These are phyloP conservation scores for Diaporthe sp. DNA, from an alignment of 2,329 filamentous ascomycete species.

Conservation along the genomic window DNA sequence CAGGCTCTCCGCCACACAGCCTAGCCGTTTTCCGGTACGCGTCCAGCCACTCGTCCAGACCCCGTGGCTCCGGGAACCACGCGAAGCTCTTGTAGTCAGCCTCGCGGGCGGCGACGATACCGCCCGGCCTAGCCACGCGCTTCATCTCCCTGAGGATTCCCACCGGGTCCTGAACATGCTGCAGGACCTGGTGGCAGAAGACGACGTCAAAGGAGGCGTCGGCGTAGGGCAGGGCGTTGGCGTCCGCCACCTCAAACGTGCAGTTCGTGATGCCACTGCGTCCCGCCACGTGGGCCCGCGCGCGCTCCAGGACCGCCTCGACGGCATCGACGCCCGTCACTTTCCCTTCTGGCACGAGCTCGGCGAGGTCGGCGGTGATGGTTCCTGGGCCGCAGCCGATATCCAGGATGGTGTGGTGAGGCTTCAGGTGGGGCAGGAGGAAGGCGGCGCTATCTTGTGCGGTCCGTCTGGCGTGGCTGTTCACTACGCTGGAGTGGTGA, in stretches of 20 bases:
- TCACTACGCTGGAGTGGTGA: constrained; percentile 54
- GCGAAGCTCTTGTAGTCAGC: constrained; percentile 42
- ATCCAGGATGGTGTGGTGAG: constrained; percentile 57
- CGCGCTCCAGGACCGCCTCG: constrained; percentile 49
- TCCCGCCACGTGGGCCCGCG: constrained; percentile 43
- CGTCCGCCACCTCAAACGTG: constrained; percentile 50
- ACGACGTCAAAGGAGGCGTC: constrained; percentile 59
- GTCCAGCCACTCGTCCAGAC: constrained; percentile 32
- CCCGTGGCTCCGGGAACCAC: constrained; percentile 31
- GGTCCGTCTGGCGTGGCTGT: constrained; percentile 57
- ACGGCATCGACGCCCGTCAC: constrained; percentile 57
- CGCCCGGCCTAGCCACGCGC: constrained; percentile 58
- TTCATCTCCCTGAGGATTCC: constrained; percentile 56
- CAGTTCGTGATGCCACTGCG: constrained; percentile 41
- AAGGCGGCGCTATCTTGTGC: constrained; percentile 59
- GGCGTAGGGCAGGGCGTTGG: constrained; percentile 55
- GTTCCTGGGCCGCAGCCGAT: constrained; percentile 64
- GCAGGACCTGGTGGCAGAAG: constrained; percentile 58
- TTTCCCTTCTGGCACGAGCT: constrained; percentile 54
- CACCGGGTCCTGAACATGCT: constrained; percentile 52
- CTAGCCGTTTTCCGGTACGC: constrained; percentile 28
- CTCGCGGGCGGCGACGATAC: constrained; percentile 54
- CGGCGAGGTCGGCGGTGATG: constrained; percentile 59
- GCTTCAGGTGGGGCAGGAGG: constrained; percentile 57
- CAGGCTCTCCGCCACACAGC: constrained; percentile 34